Base-by-base conservation (phyloP, 768 basidiomycete genomes). In the Leucogyrophana mollusca region DNA sequence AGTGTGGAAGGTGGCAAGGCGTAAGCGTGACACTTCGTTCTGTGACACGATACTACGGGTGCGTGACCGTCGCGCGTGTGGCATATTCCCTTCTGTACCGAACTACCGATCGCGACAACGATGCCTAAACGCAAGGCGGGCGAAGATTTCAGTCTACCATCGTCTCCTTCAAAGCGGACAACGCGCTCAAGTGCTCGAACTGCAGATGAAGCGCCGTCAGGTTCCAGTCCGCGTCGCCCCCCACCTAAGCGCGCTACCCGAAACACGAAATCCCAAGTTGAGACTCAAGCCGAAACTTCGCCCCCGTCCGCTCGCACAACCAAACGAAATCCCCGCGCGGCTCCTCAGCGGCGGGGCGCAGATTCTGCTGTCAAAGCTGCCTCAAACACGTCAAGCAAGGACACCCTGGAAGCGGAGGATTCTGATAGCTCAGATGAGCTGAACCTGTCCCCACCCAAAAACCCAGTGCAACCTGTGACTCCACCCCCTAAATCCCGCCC, bases 91-190 rank as follows among this genome's bases (percentile, higher is more conserved):
- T 30, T 49, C 43, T 30, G 10, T 13, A 33, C 11, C 21, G n/a
- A 23, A 7, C 35, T 20, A 37, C 7, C 7, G 21, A 9, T 7
- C 9, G n/a, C 8, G 35, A 37, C 35, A 9, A 73, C 72, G 70
- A 61, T 72, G 34, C 62, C 68, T 30, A 80, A 78, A 64, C 75
- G 77, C 58, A 80, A 79, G 54, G 59, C 56, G 9, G 38, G 66
- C 6, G 52, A 49, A 17, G 53, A 52, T 23, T 17, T 32, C 23
- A 49, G 56, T 20, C 49, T 14, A 10, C 32, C 45, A 21, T 52
- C 53, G 11, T 61, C 64, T 5, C 59, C 66, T 27, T 46, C 62
- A 25, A 74, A 66, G 46, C 72, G 73, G 13, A 32, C 40, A n/a
- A 64, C 65, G 37, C 63, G 55, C 51, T 60, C 65, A 34, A 49